A percentile compares a stretch with the other conserved stretches of the same genome.
Evolutionary conservation across 169 alveolate genomes (phyloP).

Genomic region (Cystoisospora suis): DNA sequence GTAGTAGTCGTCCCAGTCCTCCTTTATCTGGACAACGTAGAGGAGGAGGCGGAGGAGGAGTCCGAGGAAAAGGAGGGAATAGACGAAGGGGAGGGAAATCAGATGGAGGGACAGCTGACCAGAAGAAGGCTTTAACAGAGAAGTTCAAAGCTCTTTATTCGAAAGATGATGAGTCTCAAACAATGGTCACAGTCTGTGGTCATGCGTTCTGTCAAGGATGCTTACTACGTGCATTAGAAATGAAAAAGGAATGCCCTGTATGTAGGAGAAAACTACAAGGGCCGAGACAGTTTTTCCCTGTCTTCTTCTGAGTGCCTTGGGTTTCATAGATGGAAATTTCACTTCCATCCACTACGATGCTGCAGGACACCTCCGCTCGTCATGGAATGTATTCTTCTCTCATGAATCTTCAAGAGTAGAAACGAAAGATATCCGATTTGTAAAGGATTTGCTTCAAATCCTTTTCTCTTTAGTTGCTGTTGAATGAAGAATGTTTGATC

Average conservation of each 20-base stretch:
- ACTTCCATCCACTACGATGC: too few species aligned
- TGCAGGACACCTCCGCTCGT: too few species aligned
- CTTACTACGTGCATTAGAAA: not conserved
- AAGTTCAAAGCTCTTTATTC: conserved; percentile 1
- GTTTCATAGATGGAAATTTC: too few species aligned
- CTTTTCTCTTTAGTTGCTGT: too few species aligned
- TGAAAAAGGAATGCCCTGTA: conserved; percentile 19
- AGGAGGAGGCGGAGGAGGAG: not conserved
- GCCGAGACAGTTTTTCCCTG: conserved; percentile 2
- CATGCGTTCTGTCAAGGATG: conserved; percentile 24
- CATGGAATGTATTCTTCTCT: too few species aligned
- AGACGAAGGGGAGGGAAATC: not conserved
- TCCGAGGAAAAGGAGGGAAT: not conserved
- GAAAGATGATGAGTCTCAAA: not conserved
- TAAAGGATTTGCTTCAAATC: too few species aligned
- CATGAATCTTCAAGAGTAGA: too few species aligned
- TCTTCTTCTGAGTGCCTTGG: conserved; percentile 27
- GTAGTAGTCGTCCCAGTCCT: not conserved
- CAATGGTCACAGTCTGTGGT: conserved; percentile 18
- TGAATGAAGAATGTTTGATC: too few species aligned
- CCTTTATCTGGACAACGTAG: not conserved
- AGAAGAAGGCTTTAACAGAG: not conserved
- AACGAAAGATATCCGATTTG: too few species aligned
- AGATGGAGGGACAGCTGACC: not conserved
- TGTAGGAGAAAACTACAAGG: conserved; percentile 22